Percentiles rank a stretch among this genome's conserved stretches.
phyloP scores from a whole-genome alignment of 306 rosid species.

The Vigna mungo region DNA sequence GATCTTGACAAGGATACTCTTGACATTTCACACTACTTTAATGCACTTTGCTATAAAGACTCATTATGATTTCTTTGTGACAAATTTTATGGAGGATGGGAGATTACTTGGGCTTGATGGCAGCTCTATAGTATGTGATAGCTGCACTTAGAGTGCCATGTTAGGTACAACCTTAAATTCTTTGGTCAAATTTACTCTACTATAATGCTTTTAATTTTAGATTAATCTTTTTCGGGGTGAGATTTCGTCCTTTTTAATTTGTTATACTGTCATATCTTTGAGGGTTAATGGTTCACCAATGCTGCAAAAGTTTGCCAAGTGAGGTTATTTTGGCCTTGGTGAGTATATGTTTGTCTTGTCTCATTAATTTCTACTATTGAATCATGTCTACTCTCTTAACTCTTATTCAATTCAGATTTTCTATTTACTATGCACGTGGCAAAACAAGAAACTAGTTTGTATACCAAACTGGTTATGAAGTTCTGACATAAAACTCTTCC shows the following conservation, averaged over 20 bases:
- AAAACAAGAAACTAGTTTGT: constrained; percentile 21
- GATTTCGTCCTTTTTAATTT: constrained; percentile 39
- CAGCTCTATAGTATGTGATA: constrained; percentile 51
- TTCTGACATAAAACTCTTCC: constrained; percentile 39
- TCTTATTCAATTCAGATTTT: constrained; percentile 32
- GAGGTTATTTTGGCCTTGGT: constrained; percentile 8
- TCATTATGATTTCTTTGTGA: constrained; percentile 56
- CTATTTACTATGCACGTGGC: constrained; percentile 41
- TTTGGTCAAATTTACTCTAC: constrained; percentile 54
- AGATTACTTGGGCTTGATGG: constrained; percentile 67
- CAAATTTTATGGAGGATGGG: constrained; percentile 48
- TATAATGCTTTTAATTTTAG: constrained; percentile 19
- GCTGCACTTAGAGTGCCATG: constrained; percentile 52
- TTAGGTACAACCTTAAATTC: constrained; percentile 70
- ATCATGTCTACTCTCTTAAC: neutral
- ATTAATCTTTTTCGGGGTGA: constrained; percentile 25
- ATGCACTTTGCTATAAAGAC: constrained; percentile 33
- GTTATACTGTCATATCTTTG: constrained; percentile 34
- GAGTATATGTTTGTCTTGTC: constrained; percentile 14
- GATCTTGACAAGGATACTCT: constrained; percentile 48
- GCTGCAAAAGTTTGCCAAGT: constrained; percentile 8
- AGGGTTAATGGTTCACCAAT: constrained; percentile 15
- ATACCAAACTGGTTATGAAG: constrained; percentile 49
- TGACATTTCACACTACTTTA: constrained; percentile 43
- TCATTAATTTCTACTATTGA: constrained; percentile 15